Conservation (phyloP, 2,329 filamentous ascomycete species). For the Emydomyces testavorans region DNA sequence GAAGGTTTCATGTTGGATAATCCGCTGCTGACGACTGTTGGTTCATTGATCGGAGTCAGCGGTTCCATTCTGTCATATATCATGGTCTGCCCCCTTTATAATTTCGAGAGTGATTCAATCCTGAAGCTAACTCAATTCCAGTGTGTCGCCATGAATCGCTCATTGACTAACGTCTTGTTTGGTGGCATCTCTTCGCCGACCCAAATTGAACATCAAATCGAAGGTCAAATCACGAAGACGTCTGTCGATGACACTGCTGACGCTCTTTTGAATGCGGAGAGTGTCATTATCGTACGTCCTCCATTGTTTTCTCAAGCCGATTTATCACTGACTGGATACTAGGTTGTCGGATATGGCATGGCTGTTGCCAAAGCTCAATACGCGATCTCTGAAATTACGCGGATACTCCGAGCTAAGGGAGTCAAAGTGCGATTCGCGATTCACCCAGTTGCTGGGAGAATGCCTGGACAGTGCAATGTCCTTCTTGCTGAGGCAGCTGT, state of each 20-base stretch:
- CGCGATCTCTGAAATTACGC: constrained; percentile 71
- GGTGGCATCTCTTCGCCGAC: constrained; percentile 61
- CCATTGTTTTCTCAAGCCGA: background rate
- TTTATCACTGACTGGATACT: constrained; percentile 4
- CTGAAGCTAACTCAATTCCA: constrained; percentile 12
- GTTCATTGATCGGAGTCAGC: constrained; percentile 75
- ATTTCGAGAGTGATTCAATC: background rate
- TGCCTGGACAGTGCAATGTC: constrained; percentile 91
- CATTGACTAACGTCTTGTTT: constrained; percentile 78
- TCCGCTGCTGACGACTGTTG: constrained; percentile 69
- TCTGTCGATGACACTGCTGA: constrained; percentile 72
- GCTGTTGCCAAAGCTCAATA: constrained; percentile 90
- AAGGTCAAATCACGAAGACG: constrained; percentile 67
- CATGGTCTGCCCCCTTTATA: constrained; percentile 34
- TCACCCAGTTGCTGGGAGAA: constrained; percentile 78
- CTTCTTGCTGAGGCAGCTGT: constrained; percentile 78
- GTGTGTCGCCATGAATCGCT: constrained; percentile 86
- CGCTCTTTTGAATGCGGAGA: constrained; percentile 62
- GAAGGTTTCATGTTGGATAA: constrained; percentile 91
- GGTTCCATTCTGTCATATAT: constrained; percentile 84
- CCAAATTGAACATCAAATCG: constrained; percentile 61
- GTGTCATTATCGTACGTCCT: constrained; percentile 58
- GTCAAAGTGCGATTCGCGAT: constrained; percentile 81
- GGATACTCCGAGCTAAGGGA: constrained; percentile 59
- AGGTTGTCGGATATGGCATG: constrained; percentile 81